Base-by-base conservation (phyloP, 768 basidiomycete genomes). In the Podaxis sp. region DNA sequence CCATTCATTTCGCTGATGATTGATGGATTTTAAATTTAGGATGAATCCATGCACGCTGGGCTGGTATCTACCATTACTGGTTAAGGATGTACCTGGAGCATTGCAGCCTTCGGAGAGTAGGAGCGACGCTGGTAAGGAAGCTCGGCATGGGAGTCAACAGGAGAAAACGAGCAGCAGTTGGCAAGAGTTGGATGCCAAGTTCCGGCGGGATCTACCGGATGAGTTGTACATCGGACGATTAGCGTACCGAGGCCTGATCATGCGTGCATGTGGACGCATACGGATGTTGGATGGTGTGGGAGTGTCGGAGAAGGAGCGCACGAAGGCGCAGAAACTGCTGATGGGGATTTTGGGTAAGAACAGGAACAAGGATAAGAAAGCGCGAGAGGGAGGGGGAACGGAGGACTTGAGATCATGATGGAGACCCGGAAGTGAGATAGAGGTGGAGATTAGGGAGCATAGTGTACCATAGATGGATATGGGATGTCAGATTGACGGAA, bases 21-120 rank as follows among this genome's bases (percentile, higher is more conserved):
- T 57, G 47, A 25, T 57, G 36, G 55, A 41, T 59, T 66, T 66
- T 47, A 56, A 22, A 46, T 56, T 58, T 67, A 83, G 82, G 72
- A 97, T 98, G 94, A 99, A 99, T 71, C 96, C 97, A 58, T 94
- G 91, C 67, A 98, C 96, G 19, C 86, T 98, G 11, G 93, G 93
- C 5, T 96, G 94, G 90, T 98, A 99, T 74, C 81, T 97, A 37
- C 94, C 97, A 24, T 76, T 98, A 63, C 81, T 95, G 56, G 86
- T 91, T 62, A 80, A 83, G 66, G 86, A 88, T 68, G 78, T 84
- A 57, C 85, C 85, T 67, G 88, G 86, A 9, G 89, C 85, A 62
- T 72, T 88, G 68, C 86, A 88, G 69, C 86, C 88, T 36, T 85
- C 84, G 22, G 85, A 84, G 59, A 70, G 66, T 51, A 64, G 43